A percentile compares a stretch with the other conserved stretches of the same genome.
Evolutionary conservation across 2,329 filamentous ascomycete genomes (phyloP).

Genomic region (Sarocladiaceae sp.): DNA sequence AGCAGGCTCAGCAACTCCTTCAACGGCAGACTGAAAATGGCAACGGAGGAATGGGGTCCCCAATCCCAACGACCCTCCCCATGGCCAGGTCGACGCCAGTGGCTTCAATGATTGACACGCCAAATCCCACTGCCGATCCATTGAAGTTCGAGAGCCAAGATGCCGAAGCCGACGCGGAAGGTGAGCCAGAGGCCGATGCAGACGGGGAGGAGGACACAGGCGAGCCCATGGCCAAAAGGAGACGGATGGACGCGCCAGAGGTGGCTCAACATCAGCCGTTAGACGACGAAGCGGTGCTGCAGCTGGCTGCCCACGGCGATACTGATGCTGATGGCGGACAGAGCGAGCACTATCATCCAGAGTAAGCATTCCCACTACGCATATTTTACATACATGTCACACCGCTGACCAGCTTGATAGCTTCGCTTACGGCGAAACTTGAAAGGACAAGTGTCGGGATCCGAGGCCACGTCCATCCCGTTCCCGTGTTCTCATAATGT

Average conservation of each 20-base stretch:
- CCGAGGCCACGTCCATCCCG: too few species aligned
- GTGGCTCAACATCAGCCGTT: slow-evolving; percentile 27
- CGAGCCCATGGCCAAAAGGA: slow-evolving; percentile 34
- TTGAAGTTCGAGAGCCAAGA: slow-evolving; percentile 8
- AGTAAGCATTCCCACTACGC: slow-evolving; percentile 28
- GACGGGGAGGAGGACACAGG: slow-evolving; percentile 15
- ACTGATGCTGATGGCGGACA: slow-evolving; percentile 24
- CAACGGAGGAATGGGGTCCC: background rate
- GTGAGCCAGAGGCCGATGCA: slow-evolving; percentile 18
- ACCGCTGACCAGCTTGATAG: slow-evolving; percentile 19
- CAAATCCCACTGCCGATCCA: background rate
- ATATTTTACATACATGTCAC: too few species aligned
- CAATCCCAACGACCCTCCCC: too few species aligned
- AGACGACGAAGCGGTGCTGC: slow-evolving; percentile 44
- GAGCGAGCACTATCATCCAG: slow-evolving; percentile 32
- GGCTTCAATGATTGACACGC: background rate
- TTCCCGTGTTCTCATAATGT: too few species aligned
- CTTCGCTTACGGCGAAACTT: slow-evolving; percentile 36
- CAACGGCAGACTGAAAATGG: background rate
- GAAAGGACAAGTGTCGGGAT: slow-evolving; percentile 11
- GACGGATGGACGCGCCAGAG: slow-evolving; percentile 27
- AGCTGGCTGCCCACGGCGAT: slow-evolving; percentile 35
- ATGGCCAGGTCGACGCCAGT: too few species aligned
- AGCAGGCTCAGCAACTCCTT: background rate
- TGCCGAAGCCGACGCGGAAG: slow-evolving; percentile 16